Evolutionary conservation across 2,329 filamentous ascomycete genomes (phyloP).

Genomic region (Venturia nashicola): DNA sequence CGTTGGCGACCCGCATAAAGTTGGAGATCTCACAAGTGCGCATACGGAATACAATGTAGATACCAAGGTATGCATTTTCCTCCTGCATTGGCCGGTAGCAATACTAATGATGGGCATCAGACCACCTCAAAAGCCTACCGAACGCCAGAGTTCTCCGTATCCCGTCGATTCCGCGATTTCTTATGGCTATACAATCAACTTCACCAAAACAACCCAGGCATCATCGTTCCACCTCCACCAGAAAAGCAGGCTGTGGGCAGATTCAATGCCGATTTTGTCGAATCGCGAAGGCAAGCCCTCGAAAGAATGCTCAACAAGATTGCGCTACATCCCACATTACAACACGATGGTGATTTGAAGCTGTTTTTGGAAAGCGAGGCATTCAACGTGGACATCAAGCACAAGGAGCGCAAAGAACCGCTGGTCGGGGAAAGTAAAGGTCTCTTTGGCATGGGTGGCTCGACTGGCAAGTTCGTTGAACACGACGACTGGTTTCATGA

Average conservation of each 20-base stretch:
- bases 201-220: conserved; percentile 86
- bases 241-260: conserved; percentile 96
- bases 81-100: neutral
- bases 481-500: conserved; percentile 99
- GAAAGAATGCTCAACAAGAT: conserved; percentile 98
- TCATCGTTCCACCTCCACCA: conserved; percentile 88
- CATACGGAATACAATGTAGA: conserved; percentile 96
- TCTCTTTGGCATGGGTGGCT: conserved; percentile 69
- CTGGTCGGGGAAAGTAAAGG: conserved; percentile 84
- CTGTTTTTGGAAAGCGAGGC: conserved; percentile 93
- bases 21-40: conserved; percentile 89
- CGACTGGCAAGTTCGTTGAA: conserved; percentile 77
- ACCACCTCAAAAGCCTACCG: conserved; percentile 94
- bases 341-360: conserved; percentile 89
- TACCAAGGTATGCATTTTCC: conserved; percentile 59
- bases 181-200: conserved; percentile 94
- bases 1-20: conserved; percentile 95
- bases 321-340: conserved; percentile 75
- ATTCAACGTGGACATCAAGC: conserved; percentile 94
- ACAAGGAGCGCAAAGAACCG: conserved; percentile 86
- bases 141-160: conserved; percentile 84
- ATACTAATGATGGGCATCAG: conserved; percentile 30
- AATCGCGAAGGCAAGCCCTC: conserved; percentile 76
- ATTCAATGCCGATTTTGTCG: conserved; percentile 94
- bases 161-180: conserved; percentile 89